Base-by-base conservation (phyloP, 2,329 filamentous ascomycete genomes). In the Canariomyces notabilis region DNA sequence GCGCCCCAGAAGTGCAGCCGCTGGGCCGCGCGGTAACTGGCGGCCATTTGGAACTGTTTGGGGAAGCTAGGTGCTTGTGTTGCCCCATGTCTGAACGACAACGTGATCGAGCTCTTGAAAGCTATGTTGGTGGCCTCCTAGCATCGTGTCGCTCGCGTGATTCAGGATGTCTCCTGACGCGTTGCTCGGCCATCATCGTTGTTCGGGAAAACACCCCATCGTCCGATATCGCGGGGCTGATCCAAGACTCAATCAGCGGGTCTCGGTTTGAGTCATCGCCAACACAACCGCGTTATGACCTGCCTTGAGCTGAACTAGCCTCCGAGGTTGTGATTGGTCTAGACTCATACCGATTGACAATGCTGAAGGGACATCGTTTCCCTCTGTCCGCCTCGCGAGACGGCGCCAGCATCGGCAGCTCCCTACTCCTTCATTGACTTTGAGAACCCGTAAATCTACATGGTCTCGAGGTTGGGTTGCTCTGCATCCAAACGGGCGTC, bases 231-330 rank as follows among this genome's bases (percentile, higher is more conserved):
- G 51, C 51, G 39, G 26, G 42, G 32, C n/a, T 34, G 19, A 16
- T 31, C 6, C n/a, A 8, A 26, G 40, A 20, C 18, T 43, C 11
- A 42, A 37, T 18, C 29, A 29, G 19, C 15, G 16, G 26, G 41
- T 34, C 29, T 34, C 22, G n/a, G 46, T 42, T 55, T 51, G 52
- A 53, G 37, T 55, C 52, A 55, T 49, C 40, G 46, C 42, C 40
- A 44, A 39, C 37, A 46, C 46, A 48, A 16, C 7, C 6, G 29
- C 11, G 12, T 7, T 23, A 33, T 12, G 32, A n/a, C 20, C 21
- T 35, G 44, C 12, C 14, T 40, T 35, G 32, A 33, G 32, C 44
- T 37, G 38, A 46, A 21, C 19, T n/a, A 20, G 32, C 14, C 18
- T 9, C 34, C 18, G 16, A 18, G 7, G 12, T 18, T 19, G 34